Percentiles rank a stretch among this genome's conserved stretches.
These are phyloP conservation scores for Trichoderma gracile DNA, from an alignment of 2,329 filamentous ascomycete genomes.

Conservation along the genomic window DNA sequence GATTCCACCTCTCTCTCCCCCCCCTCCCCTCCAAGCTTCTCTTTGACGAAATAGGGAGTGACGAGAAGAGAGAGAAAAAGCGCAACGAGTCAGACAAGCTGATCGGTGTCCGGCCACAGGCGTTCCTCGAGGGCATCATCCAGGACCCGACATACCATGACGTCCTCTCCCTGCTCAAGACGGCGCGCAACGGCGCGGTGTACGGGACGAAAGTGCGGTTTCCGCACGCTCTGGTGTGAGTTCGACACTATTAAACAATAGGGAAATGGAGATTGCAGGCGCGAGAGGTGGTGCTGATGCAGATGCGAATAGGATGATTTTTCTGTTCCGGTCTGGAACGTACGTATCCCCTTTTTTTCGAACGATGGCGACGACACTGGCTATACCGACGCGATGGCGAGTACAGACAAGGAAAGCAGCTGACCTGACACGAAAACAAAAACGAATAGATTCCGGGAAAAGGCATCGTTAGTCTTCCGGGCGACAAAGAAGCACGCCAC, in stretches of 20 bases:
- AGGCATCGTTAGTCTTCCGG: slow-evolving; percentile 73
- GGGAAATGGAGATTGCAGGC: no score
- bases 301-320: slow-evolving; percentile 71
- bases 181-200: slow-evolving; percentile 91
- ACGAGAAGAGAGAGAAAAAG: not conserved
- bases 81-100: not conserved
- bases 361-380: not conserved
- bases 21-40: no score
- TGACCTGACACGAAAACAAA: not conserved
- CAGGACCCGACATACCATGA: slow-evolving; percentile 85
- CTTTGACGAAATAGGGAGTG: not conserved
- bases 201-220: slow-evolving; percentile 98
- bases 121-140: slow-evolving; percentile 71
- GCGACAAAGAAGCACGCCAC: slow-evolving; percentile 88
- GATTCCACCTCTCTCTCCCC: no score
- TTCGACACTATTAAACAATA: no score
- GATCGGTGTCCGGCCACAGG: slow-evolving; percentile 47
- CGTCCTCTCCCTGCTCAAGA: slow-evolving; percentile 82
- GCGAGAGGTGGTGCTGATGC: slow-evolving; percentile 32
- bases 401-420: not conserved
- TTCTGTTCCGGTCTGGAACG: slow-evolving; percentile 91
- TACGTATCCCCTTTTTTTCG: slow-evolving; percentile 46
- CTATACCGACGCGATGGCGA: not conserved
- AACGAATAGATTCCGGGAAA: slow-evolving; percentile 64
- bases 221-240: slow-evolving; percentile 86